Percentiles rank a stretch among this genome's conserved stretches.
Conservation (phyloP, 208 protist genomes). For the Leishmania gerbilli region DNA sequence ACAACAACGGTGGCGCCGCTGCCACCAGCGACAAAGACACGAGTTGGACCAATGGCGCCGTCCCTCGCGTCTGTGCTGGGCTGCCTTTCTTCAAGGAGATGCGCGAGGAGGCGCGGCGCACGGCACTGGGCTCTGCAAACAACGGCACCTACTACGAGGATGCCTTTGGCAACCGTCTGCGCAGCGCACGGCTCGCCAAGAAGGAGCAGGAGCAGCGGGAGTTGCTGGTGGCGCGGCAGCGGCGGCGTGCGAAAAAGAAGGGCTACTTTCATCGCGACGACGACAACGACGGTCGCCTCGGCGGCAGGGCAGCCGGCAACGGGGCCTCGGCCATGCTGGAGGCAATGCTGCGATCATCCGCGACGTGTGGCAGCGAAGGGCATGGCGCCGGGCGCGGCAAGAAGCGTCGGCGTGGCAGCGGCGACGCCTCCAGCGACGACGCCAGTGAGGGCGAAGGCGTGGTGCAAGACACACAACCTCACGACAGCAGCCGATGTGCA, state of each 20-base stretch:
- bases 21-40: constrained; percentile 1
- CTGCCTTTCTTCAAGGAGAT: constrained; percentile 56
- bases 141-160: constrained; percentile 51
- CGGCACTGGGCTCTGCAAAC: constrained; percentile 35
- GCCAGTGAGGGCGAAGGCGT: not conserved
- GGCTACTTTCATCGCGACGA: constrained; percentile 73
- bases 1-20: not conserved
- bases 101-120: constrained; percentile 35
- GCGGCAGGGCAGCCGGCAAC: constrained; percentile 1
- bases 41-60: constrained; percentile 4
- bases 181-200: constrained; percentile 71
- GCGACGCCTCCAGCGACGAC: not conserved
- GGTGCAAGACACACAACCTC: not conserved
- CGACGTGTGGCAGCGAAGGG: not conserved
- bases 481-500: not conserved
- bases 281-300: constrained; percentile 1
- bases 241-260: constrained; percentile 41
- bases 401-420: not conserved
- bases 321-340: constrained; percentile 25
- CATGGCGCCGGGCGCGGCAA: not conserved
- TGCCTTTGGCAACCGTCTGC: constrained; percentile 70
- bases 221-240: constrained; percentile 33
- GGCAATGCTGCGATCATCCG: constrained; percentile 15
- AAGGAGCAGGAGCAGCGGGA: constrained; percentile 55
- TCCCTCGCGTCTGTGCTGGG: constrained; percentile 27